Percentiles rank a stretch among this genome's conserved stretches.
These are phyloP conservation scores for Suillus luteus DNA, from an alignment of 768 basidiomycete species.

Conservation along the genomic window DNA sequence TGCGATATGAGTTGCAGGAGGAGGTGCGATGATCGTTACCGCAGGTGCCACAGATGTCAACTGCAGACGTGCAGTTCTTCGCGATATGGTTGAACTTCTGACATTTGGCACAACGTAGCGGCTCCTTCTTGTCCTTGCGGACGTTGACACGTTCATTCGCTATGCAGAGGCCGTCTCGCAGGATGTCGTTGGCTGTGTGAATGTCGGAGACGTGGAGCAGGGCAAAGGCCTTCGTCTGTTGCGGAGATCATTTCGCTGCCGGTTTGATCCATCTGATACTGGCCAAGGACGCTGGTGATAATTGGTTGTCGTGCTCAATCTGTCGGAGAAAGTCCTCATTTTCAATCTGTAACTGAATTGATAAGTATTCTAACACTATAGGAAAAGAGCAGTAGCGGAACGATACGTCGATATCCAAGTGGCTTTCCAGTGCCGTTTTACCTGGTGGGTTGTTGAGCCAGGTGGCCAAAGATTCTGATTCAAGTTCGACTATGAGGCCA, in stretches of 20 bases:
- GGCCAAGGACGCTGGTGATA: too few relatives aligned
- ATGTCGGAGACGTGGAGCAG: conserved; percentile 23
- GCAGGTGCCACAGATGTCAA: conserved; percentile 5
- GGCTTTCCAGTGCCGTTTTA: too few relatives aligned
- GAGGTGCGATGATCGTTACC: not conserved
- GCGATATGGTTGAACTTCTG: conserved; percentile 10
- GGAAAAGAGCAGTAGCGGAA: too few relatives aligned
- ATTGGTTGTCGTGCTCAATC: too few relatives aligned
- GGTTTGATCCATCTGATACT: not conserved
- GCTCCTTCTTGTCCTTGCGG: conserved; percentile 12
- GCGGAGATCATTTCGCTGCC: accelerated
- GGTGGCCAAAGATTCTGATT: too few relatives aligned
- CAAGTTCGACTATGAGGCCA: too few relatives aligned
- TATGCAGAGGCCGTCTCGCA: conserved; percentile 23
- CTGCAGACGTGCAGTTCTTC: conserved; percentile 1
- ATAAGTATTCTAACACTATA: too few relatives aligned
- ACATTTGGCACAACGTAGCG: not conserved
- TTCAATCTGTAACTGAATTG: too few relatives aligned
- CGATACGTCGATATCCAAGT: too few relatives aligned
- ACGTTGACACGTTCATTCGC: conserved; percentile 16
- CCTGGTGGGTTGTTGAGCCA: too few relatives aligned
- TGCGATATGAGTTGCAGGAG: not conserved
- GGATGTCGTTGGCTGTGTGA: conserved; percentile 25
- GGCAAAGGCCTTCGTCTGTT: conserved; percentile 18
- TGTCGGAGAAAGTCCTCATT: too few relatives aligned